Base-by-base conservation (phyloP, 2,329 filamentous ascomycete genomes). In the Sarocladium brachiariae region DNA sequence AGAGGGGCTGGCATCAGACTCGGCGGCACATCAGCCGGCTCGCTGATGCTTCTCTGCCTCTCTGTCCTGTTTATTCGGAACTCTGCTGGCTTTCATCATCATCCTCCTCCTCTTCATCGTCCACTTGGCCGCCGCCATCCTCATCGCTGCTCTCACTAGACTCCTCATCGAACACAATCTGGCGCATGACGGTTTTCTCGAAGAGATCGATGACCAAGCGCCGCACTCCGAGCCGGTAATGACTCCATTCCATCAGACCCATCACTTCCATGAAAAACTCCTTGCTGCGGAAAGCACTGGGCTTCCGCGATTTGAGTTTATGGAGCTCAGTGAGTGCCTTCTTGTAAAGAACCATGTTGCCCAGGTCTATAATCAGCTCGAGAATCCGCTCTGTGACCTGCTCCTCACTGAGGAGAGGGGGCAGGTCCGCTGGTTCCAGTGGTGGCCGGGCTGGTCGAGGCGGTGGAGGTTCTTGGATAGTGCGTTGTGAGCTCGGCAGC, bases 191-290 rank as follows among this genome's bases (percentile, higher is more conserved):
- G 53, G 81, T 84, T 68, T 92, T 93, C 61, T 97, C 92, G 61
- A 99, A 99, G 19, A 99, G 71, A 63, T 97, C 93, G 53, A 97
- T 84, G 31, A 96, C 87, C 69, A 96, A 91, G 41, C 92, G 84
- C 54, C 92, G 86, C 24, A 95, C 87, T 1, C 85, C 86, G 2
- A 99, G 77, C 19, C 90, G 81, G 67, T 93, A 97, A 63, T 95
- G 89, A 60, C 96, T 92, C 57, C 82, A 84, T 66, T 96, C 90
- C 53, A 99, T 76, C 46, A 97, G 76, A 8, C 81, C 80, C 73
- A 99, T 84, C 43, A 93, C 84, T 61, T 90, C 88, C 57, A 84
- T 84, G 71, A 97, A 97, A 37, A 99, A 78, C 4, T 77, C 75
- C 4, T 85, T 80, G 60, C 87, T 86, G 33, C 79, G 78, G 64